These are phyloP conservation scores for Arctium lappa DNA, from an alignment of 129 eudicot genomes.

Conservation along the genomic window DNA sequence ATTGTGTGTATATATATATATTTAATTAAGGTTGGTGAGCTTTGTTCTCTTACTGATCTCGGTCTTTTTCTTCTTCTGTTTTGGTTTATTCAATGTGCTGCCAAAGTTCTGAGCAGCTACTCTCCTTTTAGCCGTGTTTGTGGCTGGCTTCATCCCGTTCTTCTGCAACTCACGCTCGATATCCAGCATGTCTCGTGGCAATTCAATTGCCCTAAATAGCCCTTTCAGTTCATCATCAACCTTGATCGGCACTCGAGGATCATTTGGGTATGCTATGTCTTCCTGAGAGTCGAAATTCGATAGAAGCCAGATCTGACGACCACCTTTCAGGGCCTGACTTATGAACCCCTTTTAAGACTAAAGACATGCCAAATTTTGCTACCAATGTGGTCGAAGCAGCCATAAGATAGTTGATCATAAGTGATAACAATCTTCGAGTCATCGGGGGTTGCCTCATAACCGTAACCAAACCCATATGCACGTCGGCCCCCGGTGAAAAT, in stretches of 20 bases:
- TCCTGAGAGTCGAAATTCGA: slow-evolving; percentile 78
- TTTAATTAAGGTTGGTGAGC: slow-evolving; percentile 65
- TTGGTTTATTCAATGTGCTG: slow-evolving; percentile 39
- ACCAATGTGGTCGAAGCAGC: too few relatives aligned
- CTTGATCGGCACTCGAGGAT: slow-evolving; percentile 55
- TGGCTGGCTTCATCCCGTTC: slow-evolving; percentile 88
- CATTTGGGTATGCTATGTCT: slow-evolving; percentile 85
- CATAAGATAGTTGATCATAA: too few relatives aligned
- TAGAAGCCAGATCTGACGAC: slow-evolving; percentile 68
- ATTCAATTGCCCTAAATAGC: slow-evolving; percentile 53
- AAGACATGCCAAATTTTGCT: too few relatives aligned
- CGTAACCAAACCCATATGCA: too few relatives aligned
- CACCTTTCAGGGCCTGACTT: slow-evolving; percentile 58
- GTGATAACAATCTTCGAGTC: too few relatives aligned
- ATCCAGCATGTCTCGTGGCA: slow-evolving; percentile 80
- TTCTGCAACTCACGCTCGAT: slow-evolving; percentile 80
- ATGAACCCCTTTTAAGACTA: too few relatives aligned
- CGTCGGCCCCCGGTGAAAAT: too few relatives aligned
- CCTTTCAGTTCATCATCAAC: slow-evolving; percentile 68
- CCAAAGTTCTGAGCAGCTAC: slow-evolving; percentile 69
- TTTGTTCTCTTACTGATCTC: slow-evolving; percentile 82
- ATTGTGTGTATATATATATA: neutral
- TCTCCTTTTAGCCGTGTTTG: slow-evolving; percentile 85
- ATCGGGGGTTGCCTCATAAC: too few relatives aligned
- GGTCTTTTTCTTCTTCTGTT: slow-evolving; percentile 75